Evolutionary conservation across 164 flowering plant species (phyloP).

Genomic region (Stephania japonica): DNA sequence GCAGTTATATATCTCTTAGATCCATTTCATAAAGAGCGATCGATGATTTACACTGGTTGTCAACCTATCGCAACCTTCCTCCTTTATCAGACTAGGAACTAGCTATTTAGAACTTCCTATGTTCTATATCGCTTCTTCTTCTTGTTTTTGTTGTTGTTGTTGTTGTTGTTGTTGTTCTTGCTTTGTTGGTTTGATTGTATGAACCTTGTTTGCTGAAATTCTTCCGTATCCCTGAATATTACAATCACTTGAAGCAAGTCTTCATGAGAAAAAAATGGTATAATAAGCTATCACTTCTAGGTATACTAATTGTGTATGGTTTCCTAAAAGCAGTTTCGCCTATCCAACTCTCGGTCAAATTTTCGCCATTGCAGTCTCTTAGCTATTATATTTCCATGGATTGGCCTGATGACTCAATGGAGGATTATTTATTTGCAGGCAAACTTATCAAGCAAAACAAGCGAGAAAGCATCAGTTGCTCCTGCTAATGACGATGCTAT

Average conservation of each 20-base stretch:
- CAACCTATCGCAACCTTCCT: no score
- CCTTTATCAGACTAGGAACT: background rate
- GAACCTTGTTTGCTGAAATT: background rate
- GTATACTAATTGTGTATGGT: background rate
- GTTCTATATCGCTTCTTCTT: background rate
- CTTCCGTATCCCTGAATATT: background rate
- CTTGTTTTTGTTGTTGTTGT: background rate
- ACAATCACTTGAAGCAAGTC: background rate
- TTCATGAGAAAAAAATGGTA: background rate
- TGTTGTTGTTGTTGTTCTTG: background rate
- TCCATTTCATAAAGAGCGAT: no score
- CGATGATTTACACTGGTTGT: no score
- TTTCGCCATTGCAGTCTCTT: background rate
- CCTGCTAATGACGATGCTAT: background rate
- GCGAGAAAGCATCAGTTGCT: conserved; percentile 7
- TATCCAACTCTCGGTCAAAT: background rate
- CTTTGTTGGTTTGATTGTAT: background rate
- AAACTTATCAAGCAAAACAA: background rate
- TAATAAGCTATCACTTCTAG: background rate
- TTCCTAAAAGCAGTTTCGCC: background rate
- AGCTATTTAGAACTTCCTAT: background rate
- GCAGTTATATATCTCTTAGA: no score
- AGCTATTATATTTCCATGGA: no score
- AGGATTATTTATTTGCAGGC: conserved; percentile 15
- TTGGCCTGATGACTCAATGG: background rate